Conservation (phyloP, 2,329 filamentous ascomycete species). For the Arthrobotrys sphaeroides region DNA sequence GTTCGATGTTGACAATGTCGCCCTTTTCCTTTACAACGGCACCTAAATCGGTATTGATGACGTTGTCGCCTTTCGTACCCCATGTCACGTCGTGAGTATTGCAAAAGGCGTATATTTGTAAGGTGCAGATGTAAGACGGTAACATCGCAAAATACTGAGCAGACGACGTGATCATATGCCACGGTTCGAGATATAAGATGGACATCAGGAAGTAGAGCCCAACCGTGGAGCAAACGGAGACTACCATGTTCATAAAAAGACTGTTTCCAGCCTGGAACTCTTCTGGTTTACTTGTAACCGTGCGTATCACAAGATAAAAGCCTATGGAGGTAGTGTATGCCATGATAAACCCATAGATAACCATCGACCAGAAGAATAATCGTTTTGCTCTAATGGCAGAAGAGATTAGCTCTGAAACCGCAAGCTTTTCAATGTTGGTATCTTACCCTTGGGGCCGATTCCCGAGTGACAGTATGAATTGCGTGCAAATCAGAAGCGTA, state of each 20-base stretch:
- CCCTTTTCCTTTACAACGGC: slow-evolving; percentile 77
- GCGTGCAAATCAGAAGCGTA: slow-evolving; percentile 86
- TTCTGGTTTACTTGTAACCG: slow-evolving; percentile 69
- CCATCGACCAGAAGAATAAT: slow-evolving; percentile 86
- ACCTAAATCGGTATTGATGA: slow-evolving; percentile 90
- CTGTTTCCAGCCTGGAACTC: slow-evolving; percentile 77
- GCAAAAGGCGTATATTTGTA: slow-evolving; percentile 98
- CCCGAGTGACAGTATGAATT: slow-evolving; percentile 95
- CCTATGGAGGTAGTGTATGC: slow-evolving; percentile 89
- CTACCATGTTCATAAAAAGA: slow-evolving; percentile 92
- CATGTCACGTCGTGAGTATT: slow-evolving; percentile 99
- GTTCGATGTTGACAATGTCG: slow-evolving; percentile 89
- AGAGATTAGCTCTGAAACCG: neutral
- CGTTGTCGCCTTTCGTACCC: slow-evolving; percentile 98
- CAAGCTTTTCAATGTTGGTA: neutral
- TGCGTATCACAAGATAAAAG: slow-evolving; percentile 86
- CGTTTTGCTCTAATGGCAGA: slow-evolving; percentile 72
- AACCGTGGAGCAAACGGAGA: slow-evolving; percentile 86
- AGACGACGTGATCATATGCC: slow-evolving; percentile 97
- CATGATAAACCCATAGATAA: slow-evolving; percentile 95
- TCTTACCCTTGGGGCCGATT: slow-evolving; percentile 87
- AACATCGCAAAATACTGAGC: slow-evolving; percentile 92
- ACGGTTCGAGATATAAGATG: slow-evolving; percentile 95
- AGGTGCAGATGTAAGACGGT: slow-evolving; percentile 92
- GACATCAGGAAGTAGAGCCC: slow-evolving; percentile 97